Evolutionary conservation across 148 eudicot genomes (phyloP).

Genomic region (Salicornia ramosissima): DNA sequence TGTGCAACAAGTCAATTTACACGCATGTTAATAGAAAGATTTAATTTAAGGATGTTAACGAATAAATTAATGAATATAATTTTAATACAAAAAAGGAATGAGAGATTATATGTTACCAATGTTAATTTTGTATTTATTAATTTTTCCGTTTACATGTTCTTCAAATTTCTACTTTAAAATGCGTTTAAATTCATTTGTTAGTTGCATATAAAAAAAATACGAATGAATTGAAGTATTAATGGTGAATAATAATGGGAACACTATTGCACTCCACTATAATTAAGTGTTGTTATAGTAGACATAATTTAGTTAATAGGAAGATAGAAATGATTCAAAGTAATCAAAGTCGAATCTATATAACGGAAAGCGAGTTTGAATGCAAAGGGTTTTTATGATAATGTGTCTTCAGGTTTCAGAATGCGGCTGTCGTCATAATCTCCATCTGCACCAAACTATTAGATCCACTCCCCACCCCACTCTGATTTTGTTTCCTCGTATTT

Average conservation of each 20-base stretch:
- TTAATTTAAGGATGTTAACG: too few species aligned
- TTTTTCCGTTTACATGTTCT: too few species aligned
- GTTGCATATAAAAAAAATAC: too few species aligned
- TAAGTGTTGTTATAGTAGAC: neutral
- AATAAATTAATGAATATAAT: too few species aligned
- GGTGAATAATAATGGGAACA: constrained; percentile 5
- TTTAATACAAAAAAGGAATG: too few species aligned
- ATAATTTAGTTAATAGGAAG: constrained; percentile 3
- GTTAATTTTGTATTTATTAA: too few species aligned
- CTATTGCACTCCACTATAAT: constrained; percentile 4
- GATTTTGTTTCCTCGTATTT: neutral
- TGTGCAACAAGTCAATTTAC: too few species aligned
- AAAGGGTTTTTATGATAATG: constrained; percentile 19
- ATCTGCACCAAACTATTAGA: neutral
- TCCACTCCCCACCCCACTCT: neutral
- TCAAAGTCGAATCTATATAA: constrained; percentile 17
- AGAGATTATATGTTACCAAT: too few species aligned
- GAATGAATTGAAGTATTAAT: too few species aligned
- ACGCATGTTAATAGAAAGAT: too few species aligned
- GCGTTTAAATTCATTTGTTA: too few species aligned
- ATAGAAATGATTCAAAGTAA: constrained; percentile 12
- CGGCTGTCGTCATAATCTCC: constrained; percentile 18
- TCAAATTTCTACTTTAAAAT: too few species aligned
- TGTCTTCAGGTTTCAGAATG: constrained; percentile 3
- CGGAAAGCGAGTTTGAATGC: constrained; percentile 25